Evolutionary conservation across 2,329 filamentous ascomycete species (phyloP).

Genomic region (Metarhizium guizhouense): DNA sequence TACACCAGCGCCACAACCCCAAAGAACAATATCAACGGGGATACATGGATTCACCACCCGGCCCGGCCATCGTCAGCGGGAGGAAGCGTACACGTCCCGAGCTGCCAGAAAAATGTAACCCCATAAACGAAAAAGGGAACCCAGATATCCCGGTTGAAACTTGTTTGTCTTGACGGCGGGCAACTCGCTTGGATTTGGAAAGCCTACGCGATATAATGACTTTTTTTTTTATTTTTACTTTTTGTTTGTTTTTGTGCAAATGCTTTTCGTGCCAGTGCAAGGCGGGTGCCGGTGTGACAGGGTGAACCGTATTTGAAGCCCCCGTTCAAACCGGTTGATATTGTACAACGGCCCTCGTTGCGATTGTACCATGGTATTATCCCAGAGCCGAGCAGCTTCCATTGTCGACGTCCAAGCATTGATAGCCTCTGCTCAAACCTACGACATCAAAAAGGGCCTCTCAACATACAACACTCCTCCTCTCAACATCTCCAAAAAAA

Average conservation of each 20-base stretch:
- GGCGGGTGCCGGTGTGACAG: not conserved
- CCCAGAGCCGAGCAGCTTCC: too few relatives aligned
- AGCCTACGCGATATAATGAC: too few relatives aligned
- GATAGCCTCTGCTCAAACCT: too few relatives aligned
- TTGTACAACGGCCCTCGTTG: not conserved
- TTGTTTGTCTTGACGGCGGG: too few relatives aligned
- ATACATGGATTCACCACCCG: too few relatives aligned
- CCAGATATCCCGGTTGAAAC: too few relatives aligned
- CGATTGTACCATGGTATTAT: not conserved
- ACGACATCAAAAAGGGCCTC: too few relatives aligned
- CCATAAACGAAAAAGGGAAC: not conserved
- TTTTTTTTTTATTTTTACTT: not conserved
- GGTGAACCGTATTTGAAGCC: not conserved
- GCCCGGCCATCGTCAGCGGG: not conserved
- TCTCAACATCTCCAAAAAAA: too few relatives aligned
- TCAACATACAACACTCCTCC: too few relatives aligned
- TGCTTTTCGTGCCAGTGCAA: not conserved
- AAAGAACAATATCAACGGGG: slow-evolving; percentile 23
- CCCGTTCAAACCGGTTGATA: not conserved
- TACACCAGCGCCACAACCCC: slow-evolving; percentile 19
- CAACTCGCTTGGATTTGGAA: too few relatives aligned
- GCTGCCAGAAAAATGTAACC: not conserved
- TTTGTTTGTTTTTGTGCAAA: not conserved
- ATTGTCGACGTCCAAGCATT: too few relatives aligned
- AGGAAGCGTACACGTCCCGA: not conserved